Conservation (phyloP, 306 rosid genomes). For the Rosa persica region DNA sequence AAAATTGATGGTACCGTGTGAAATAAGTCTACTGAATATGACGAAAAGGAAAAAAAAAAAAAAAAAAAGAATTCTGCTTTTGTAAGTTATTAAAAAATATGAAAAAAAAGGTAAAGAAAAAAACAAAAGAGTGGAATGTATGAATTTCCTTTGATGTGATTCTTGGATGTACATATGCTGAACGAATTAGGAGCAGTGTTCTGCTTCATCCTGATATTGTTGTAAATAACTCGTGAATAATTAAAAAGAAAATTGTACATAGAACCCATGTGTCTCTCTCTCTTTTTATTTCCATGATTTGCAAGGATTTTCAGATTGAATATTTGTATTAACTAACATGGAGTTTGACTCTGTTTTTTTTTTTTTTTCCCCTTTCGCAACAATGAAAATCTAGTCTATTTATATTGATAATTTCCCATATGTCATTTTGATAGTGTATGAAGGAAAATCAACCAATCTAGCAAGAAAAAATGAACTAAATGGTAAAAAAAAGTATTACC, state of each 20-base stretch:
- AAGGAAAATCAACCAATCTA: too few relatives aligned
- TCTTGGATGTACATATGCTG: constrained; percentile 49
- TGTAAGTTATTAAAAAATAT: not conserved
- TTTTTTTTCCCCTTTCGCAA: too few relatives aligned
- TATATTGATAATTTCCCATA: too few relatives aligned
- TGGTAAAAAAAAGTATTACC: too few relatives aligned
- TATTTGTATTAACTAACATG: too few relatives aligned
- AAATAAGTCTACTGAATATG: not conserved
- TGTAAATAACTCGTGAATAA: constrained; percentile 30
- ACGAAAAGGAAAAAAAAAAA: not conserved
- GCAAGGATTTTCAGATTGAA: too few relatives aligned
- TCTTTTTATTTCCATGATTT: too few relatives aligned
- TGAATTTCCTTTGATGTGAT: constrained; percentile 41
- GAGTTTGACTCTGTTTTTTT: too few relatives aligned
- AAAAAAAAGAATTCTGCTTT: not conserved
- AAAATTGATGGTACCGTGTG: not conserved
- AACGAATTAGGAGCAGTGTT: constrained; percentile 32
- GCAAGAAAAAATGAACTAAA: too few relatives aligned
- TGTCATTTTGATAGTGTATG: too few relatives aligned
- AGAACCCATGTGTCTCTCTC: constrained; percentile 1
- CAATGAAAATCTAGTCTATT: too few relatives aligned
- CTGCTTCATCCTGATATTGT: constrained; percentile 24
- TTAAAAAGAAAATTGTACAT: constrained; percentile 22
- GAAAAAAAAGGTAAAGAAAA: not conserved
- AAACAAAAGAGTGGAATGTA: not conserved